A percentile compares a stretch with the other conserved stretches of the same genome.
These are phyloP conservation scores for Phytopythium aichiense DNA, from an alignment of 352 stramenopile genomes.

Conservation along the genomic window DNA sequence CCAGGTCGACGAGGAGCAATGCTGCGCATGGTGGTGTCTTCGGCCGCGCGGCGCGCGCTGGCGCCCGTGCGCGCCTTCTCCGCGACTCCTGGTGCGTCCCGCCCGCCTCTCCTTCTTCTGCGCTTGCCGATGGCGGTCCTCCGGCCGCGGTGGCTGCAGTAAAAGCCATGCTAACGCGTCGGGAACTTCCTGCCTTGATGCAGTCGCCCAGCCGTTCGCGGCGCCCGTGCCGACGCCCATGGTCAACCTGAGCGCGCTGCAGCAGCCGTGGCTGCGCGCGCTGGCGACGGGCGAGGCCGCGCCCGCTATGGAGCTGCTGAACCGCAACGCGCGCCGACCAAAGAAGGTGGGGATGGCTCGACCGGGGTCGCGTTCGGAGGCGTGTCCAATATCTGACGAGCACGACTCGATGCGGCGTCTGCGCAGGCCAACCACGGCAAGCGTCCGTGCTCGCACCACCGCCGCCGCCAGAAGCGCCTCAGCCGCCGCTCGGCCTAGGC, in stretches of 20 bases:
- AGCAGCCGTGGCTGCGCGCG: constrained; percentile 12
- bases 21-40: constrained; percentile 2
- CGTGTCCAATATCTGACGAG: background rate
- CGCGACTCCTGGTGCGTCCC: constrained; percentile 17
- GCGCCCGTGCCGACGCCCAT: background rate
- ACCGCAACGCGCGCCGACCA: constrained; percentile 74
- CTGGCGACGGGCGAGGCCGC: constrained; percentile 30
- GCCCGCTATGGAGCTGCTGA: constrained; percentile 71
- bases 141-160: no score
- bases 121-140: constrained; percentile 5
- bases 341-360: constrained; percentile 52
- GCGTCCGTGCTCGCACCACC: constrained; percentile 77
- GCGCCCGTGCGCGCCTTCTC: constrained; percentile 28
- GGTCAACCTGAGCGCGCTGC: background rate
- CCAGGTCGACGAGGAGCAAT: background rate
- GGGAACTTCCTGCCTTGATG: background rate
- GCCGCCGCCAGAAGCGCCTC: constrained; percentile 76
- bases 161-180: background rate
- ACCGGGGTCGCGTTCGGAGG: background rate
- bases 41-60: constrained; percentile 19
- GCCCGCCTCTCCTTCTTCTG: background rate
- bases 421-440: constrained; percentile 83
- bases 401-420: background rate
- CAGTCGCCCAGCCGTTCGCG: constrained; percentile 3
- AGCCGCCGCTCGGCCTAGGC: constrained; percentile 43